Evolutionary conservation across 257 asterid genomes (phyloP), one percentile per base, ranked within the genome.

Genomic region (Handroanthus guayacan): DNA sequence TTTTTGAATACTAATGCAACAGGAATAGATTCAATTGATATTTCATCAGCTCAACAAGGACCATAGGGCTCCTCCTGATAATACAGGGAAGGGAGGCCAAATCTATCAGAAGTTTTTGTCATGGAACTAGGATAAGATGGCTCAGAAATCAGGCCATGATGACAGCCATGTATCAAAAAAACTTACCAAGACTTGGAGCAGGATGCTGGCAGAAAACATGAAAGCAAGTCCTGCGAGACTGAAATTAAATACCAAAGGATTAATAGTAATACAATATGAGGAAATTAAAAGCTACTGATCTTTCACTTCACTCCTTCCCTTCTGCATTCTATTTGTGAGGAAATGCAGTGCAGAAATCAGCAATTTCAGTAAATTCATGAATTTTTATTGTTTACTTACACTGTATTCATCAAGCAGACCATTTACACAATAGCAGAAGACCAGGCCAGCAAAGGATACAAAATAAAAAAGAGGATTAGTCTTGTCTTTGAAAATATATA

Each of bases 191-290:
- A 95, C 88, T 78, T 93, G 99, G 78, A 95, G 92, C 85, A 95
- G 80, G 79, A 95, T 87, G 87, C 98, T 93, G 54, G 98, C 55
- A 14, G 98, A 95, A 87, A 95, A 95, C 99, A 93, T 93, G 84
- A 93, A 95, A 43, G 99, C 99, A 73, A 95, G 97, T 78, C 99
- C 99, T 58, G 96, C 97, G 81, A 95, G 99, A 85, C 98, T 95
- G 97, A n/a, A 76, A 76, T 56, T 17, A 73, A 72, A 78, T 58
- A 52, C 62, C 47, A 81, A 51, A 73, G 78, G 72, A 81, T 69
- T 73, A 76, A 44, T 25, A 43, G 66, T 14, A 52, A 60, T 10
- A 58, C 75, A 67, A 44, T 62, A 70, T 52, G 51, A 73, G 56
- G 55, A 71, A 48, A 66, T 20, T 31, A 5, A 43, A 78, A 55